phyloP scores from a whole-genome alignment of 2,329 filamentous ascomycete genomes.

The Sordariomycetes sp. region DNA sequence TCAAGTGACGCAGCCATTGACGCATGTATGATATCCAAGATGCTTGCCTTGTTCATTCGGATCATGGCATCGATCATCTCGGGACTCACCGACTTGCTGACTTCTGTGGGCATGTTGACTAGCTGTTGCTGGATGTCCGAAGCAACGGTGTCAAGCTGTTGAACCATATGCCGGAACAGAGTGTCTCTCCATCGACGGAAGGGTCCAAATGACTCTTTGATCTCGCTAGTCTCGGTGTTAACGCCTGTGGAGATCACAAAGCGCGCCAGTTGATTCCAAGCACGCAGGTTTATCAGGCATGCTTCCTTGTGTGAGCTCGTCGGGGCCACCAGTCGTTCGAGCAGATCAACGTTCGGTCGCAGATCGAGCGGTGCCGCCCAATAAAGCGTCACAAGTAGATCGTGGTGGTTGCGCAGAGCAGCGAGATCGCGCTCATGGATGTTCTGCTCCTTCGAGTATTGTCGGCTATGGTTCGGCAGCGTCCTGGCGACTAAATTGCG shows the following conservation, averaged over 20 bases:
- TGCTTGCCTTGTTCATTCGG: slow-evolving; percentile 39
- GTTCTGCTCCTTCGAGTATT: slow-evolving; percentile 53
- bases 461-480: slow-evolving; percentile 56
- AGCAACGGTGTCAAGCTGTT: slow-evolving; percentile 48
- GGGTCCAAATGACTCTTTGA: slow-evolving; percentile 38
- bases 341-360: slow-evolving; percentile 41
- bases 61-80: slow-evolving; percentile 40
- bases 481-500: slow-evolving; percentile 52
- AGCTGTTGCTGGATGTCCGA: slow-evolving; percentile 48
- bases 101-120: slow-evolving; percentile 35
- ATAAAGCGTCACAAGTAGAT: slow-evolving; percentile 57
- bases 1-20: slow-evolving; percentile 40
- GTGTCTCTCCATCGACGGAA: slow-evolving; percentile 41
- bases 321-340: slow-evolving; percentile 51
- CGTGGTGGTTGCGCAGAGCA: slow-evolving; percentile 58
- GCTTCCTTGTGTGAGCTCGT: slow-evolving; percentile 57
- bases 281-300: slow-evolving; percentile 52
- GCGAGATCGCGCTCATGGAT: slow-evolving; percentile 53
- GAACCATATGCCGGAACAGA: slow-evolving; percentile 47
- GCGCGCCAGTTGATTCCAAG: slow-evolving; percentile 53
- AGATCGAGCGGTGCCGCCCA: slow-evolving; percentile 50
- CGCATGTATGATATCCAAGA: slow-evolving; percentile 42
- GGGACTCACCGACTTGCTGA: slow-evolving; percentile 27
- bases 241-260: slow-evolving; percentile 43
- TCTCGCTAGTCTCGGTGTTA: slow-evolving; percentile 31